phyloP scores from a whole-genome alignment of 2,329 filamentous ascomycete genomes.

The Curvularia verruculosa region DNA sequence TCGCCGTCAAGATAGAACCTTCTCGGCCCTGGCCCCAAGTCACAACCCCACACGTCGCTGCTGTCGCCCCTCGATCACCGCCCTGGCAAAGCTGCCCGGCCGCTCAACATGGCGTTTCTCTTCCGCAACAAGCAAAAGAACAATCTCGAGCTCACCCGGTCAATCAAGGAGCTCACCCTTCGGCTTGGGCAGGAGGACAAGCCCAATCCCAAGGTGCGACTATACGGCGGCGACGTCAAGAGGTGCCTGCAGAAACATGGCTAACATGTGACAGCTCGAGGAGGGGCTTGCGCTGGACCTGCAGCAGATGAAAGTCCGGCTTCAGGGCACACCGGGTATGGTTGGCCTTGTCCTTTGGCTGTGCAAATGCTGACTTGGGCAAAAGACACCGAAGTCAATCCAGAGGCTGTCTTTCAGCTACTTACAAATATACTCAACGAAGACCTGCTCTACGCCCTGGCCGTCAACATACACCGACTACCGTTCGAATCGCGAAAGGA shows the following conservation, averaged over 20 bases:
- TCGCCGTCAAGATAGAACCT: constrained; percentile 42
- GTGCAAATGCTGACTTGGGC: constrained; percentile 21
- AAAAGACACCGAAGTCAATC: constrained; percentile 81
- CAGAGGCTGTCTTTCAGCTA: constrained; percentile 86
- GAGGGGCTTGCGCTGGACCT: constrained; percentile 89
- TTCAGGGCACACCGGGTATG: constrained; percentile 90
- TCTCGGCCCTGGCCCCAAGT: constrained; percentile 34
- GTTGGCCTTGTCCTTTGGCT: not conserved
- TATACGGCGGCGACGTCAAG: constrained; percentile 4
- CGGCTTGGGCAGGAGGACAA: constrained; percentile 64
- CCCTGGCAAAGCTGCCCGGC: constrained; percentile 17
- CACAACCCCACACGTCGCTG: constrained; percentile 30
- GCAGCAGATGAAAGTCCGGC: constrained; percentile 86
- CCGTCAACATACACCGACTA: constrained; percentile 79
- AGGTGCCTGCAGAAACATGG: constrained; percentile 10
- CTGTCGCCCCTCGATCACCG: constrained; percentile 26
- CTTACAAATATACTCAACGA: constrained; percentile 86
- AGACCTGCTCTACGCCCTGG: constrained; percentile 84
- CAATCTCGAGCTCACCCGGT: constrained; percentile 65
- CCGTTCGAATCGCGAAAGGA: constrained; percentile 97
- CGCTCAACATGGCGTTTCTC: constrained; percentile 68
- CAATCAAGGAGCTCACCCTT: constrained; percentile 67
- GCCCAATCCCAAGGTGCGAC: constrained; percentile 61
- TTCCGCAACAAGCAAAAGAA: constrained; percentile 69
- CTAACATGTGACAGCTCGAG: constrained; percentile 63